phyloP scores from a whole-genome alignment of 768 basidiomycete species.

The Podaxis sp. region DNA sequence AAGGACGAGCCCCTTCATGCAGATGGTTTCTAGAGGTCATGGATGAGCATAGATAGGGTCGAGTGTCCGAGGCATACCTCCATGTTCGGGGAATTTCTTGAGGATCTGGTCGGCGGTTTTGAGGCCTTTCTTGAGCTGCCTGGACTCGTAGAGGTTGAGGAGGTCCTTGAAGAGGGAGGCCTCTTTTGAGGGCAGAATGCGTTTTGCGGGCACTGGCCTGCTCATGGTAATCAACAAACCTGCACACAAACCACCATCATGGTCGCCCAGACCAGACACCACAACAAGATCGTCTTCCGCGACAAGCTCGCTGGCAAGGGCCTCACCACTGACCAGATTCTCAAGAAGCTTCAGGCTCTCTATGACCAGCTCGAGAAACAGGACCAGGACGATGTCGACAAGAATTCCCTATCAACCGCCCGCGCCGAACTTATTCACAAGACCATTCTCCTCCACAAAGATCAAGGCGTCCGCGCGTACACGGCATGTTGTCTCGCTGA shows the following conservation, averaged over 20 bases:
- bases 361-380: slow-evolving; percentile 75
- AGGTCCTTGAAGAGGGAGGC: slow-evolving; percentile 83
- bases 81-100: slow-evolving; percentile 94
- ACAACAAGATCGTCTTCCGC: slow-evolving; percentile 65
- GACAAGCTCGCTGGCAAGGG: slow-evolving; percentile 82
- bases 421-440: slow-evolving; percentile 79
- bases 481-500: slow-evolving; percentile 94
- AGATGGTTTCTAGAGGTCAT: slow-evolving; percentile 73
- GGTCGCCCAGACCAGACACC: slow-evolving; percentile 75
- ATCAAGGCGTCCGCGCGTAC: slow-evolving; percentile 93
- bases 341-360: slow-evolving; percentile 83
- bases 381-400: slow-evolving; percentile 87
- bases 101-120: slow-evolving; percentile 93
- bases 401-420: slow-evolving; percentile 62
- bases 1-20: slow-evolving; percentile 92
- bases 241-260: slow-evolving; percentile 37
- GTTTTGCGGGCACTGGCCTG: slow-evolving; percentile 41
- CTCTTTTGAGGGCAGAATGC: slow-evolving; percentile 80
- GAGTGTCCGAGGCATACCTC: slow-evolving; percentile 55
- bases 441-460: slow-evolving; percentile 88
- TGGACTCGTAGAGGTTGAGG: slow-evolving; percentile 82
- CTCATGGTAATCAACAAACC: slow-evolving; percentile 30
- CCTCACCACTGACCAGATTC: slow-evolving; percentile 75
- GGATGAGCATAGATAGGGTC: slow-evolving; percentile 5
- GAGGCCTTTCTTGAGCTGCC: slow-evolving; percentile 85